A percentile compares a stretch with the other conserved stretches of the same genome.
Evolutionary conservation across 495 filamentous ascomycete genomes (phyloP).

Genomic region (Aspergillus heteromorphus): DNA sequence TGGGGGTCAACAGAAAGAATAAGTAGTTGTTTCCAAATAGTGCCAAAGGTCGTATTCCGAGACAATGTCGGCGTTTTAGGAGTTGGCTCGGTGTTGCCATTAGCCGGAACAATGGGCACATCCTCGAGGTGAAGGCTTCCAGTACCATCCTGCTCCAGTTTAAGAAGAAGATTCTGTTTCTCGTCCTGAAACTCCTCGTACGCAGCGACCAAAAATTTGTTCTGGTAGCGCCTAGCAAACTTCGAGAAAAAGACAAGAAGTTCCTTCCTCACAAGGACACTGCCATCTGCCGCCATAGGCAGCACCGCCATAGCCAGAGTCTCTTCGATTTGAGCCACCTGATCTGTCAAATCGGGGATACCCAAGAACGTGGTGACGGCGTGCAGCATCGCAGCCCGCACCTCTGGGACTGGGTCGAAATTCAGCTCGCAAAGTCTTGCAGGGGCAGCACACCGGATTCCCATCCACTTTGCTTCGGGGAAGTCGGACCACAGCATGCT

Average conservation of each 20-base stretch:
- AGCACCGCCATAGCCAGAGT: conserved; percentile 77
- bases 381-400: conserved; percentile 86
- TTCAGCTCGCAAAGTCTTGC: conserved; percentile 71
- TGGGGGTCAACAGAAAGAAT: conserved; percentile 90
- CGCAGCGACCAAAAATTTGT: conserved; percentile 84
- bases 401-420: conserved; percentile 89
- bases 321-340: conserved; percentile 86
- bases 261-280: conserved; percentile 87
- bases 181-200: conserved; percentile 89
- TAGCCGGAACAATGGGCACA: conserved; percentile 4
- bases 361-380: conserved; percentile 90
- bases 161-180: conserved; percentile 57
- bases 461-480: conserved; percentile 89
- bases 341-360: conserved; percentile 86
- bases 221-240: conserved; percentile 86
- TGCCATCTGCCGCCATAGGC: conserved; percentile 85
- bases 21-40: conserved; percentile 89
- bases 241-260: conserved; percentile 88
- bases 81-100: conserved; percentile 6
- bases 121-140: conserved; percentile 14
- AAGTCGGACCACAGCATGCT: conserved; percentile 92
- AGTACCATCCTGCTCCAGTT: conserved; percentile 25
- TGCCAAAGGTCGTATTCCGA: conserved; percentile 81
- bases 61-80: conserved; percentile 49
- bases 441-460: conserved; percentile 76